Base-by-base conservation (phyloP, 2,329 filamentous ascomycete species). In the Colletotrichum godetiae region DNA sequence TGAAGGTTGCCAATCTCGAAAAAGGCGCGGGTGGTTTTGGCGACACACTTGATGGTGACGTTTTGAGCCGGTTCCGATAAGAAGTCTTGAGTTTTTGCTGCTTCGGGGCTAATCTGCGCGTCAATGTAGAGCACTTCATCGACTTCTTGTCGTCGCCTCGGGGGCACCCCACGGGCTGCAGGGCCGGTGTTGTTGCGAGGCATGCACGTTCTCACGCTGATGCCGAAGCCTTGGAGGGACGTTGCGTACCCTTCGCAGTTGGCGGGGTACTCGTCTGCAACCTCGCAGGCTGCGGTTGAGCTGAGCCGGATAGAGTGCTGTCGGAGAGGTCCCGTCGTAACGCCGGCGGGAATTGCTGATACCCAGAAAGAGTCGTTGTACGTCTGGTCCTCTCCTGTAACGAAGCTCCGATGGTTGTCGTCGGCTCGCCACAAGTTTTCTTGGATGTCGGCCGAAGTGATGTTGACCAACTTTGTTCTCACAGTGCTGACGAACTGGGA, bases 261-360 rank as follows among this genome's bases (percentile, higher is more conserved):
- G 49, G 31, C 42, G 12, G 73, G 73, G 31, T 70, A 71, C 12
- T 74, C 61, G 1, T 74, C 73, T 13, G 46, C 58, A 13, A 49
- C 62, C 22, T 64, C 24, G 31, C 73, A 75, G 29, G 59, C 59
- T 3, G 49, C 66, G 27, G 71, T 69, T 5, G 73, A 75, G 35
- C 60, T 75, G 37, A 75, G 29, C 24, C 73, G 60, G 35, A 75
- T 66, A 1, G 73, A 74, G 62, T 74, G 73, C 22, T 74, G 71
- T 29, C 70, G 62, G 27, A 74, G 71, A 10, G 64, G 69, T 11
- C 71, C 73, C 13, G 73, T 75, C 11, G 66, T 71, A 27, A 33
- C 60, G 2, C 67, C 71, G 3, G 70, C 59, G 5, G 73, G 67
- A 13, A 74, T 52, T 6, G 73, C 61, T 7, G 73, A 75, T 3